Evolutionary conservation across 1,284 basidiomycete species (phyloP), one percentile per base, ranked within the genome.

Genomic region (Termitomyces sp.): DNA sequence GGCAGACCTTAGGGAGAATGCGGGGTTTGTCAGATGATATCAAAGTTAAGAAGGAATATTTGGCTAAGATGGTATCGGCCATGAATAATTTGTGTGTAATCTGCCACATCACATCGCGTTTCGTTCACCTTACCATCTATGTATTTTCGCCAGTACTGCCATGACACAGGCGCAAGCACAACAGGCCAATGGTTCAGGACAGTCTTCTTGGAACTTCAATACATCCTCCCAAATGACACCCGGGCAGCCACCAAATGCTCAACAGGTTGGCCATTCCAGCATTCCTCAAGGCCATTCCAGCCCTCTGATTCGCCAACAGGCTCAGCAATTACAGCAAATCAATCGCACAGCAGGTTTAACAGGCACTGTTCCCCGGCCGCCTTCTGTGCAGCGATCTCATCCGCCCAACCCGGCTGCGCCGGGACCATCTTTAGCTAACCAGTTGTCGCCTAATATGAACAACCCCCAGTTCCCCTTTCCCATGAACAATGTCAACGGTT

Each of bases 31-130:
- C 67, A 13, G 21, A 47, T 0, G 74, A 79, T 15, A 61, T 72
- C 17, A 60, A 61, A 47, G 54, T 9, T 19, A 69, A 70, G 58
- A 75, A 71, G 66, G 75, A 79, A 0, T 47, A 70, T 40, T 64
- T 74, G 24, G 38, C 49, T 48, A 74, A 70, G 54, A 64, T 77
- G 49, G 54, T 68, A 52, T 47, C 65, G 49, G 53, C 64, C 19
- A 26, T 56, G 56, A 55, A 56, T n/a, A 57, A 58, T 21, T 53
- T 48, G 54, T 59, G 51, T 45, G 61, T 54, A n/a, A 40, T 49
- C 2, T 38, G 6, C 24, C 10, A 21, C 5, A 10, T 49, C 2
- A 28, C 6, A 9, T 13, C 12, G 7, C 13, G 3, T 30, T 13
- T 39, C 9, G 30, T 19, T n/a, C 13, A 24, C 3, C 31, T 34